These are phyloP conservation scores for Pythium diclinum DNA, from an alignment of 352 stramenopile species.

Conservation along the genomic window DNA sequence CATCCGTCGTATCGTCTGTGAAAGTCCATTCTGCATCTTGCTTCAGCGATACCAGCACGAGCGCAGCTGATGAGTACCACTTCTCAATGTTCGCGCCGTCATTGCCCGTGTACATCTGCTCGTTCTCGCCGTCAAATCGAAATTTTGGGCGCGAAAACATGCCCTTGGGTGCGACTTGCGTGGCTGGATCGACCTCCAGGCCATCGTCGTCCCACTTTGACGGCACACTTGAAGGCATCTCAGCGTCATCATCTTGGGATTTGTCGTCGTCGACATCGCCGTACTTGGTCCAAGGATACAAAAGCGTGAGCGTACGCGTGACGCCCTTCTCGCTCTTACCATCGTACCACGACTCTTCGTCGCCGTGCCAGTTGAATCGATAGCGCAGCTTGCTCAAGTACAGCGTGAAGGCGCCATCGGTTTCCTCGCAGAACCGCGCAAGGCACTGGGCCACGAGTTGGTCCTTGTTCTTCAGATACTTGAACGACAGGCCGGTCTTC, in stretches of 20 bases:
- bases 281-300: background rate
- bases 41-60: conserved; percentile 13
- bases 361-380: conserved; percentile 3
- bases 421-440: conserved; percentile 13
- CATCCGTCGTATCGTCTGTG: background rate
- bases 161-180: conserved; percentile 6
- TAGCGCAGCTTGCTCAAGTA: conserved; percentile 16
- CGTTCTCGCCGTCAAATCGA: conserved; percentile 6
- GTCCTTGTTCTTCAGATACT: conserved; percentile 18
- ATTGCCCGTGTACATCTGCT: conserved; percentile 9
- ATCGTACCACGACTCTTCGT: conserved; percentile 6
- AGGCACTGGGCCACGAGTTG: conserved; percentile 11
- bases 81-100: conserved; percentile 12
- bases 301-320: background rate
- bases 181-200: conserved; percentile 1
- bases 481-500: conserved; percentile 2
- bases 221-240: background rate
- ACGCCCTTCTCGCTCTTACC: conserved; percentile 3
- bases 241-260: background rate
- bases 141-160: background rate
- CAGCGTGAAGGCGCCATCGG: conserved; percentile 5
- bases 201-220: background rate
- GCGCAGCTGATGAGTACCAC: conserved; percentile 20
- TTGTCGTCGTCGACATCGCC: background rate
- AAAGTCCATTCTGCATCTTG: background rate